Percentiles rank a stretch among this genome's conserved stretches.
Conservation (phyloP, 495 filamentous ascomycete genomes). For the Penicillium alfredii region DNA sequence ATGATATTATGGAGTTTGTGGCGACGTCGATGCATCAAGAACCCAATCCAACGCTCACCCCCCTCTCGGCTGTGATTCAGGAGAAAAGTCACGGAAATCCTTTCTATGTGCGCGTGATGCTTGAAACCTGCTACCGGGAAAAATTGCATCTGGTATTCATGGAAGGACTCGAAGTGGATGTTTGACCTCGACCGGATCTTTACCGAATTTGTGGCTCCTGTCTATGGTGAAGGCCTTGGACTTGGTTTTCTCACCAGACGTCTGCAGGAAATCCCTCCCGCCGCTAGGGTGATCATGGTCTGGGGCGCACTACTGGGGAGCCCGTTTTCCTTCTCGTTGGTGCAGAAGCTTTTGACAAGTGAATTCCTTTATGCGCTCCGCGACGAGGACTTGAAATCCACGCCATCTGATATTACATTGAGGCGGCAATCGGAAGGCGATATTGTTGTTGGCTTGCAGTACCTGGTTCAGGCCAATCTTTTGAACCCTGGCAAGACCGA, state of each 20-base stretch:
- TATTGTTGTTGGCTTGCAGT: slow-evolving; percentile 69
- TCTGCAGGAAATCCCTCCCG: slow-evolving; percentile 66
- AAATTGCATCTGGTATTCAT: slow-evolving; percentile 83
- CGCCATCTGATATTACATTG: slow-evolving; percentile 26
- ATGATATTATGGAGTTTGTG: slow-evolving; percentile 71
- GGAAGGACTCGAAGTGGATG: slow-evolving; percentile 71
- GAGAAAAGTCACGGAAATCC: slow-evolving; percentile 79
- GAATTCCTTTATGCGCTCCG: slow-evolving; percentile 53
- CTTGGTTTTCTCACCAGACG: slow-evolving; percentile 72
- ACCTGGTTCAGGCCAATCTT: slow-evolving; percentile 68
- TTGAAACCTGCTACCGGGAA: slow-evolving; percentile 82
- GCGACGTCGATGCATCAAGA: slow-evolving; percentile 60
- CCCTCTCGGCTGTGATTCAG: slow-evolving; percentile 63
- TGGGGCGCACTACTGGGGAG: slow-evolving; percentile 79
- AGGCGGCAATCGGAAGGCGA: slow-evolving; percentile 42
- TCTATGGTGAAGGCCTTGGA: slow-evolving; percentile 71
- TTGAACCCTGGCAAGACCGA: slow-evolving; percentile 70
- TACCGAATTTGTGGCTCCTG: slow-evolving; percentile 68
- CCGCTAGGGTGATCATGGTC: slow-evolving; percentile 69
- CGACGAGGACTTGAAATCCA: slow-evolving; percentile 32
- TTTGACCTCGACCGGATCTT: slow-evolving; percentile 80
- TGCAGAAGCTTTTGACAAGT: slow-evolving; percentile 69
- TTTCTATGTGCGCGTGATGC: slow-evolving; percentile 85
- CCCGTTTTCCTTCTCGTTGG: slow-evolving; percentile 70
- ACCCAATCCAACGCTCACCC: slow-evolving; percentile 32